Evolutionary conservation across 331 rosid species (phyloP).

Genomic region (Quercus lobata): DNA sequence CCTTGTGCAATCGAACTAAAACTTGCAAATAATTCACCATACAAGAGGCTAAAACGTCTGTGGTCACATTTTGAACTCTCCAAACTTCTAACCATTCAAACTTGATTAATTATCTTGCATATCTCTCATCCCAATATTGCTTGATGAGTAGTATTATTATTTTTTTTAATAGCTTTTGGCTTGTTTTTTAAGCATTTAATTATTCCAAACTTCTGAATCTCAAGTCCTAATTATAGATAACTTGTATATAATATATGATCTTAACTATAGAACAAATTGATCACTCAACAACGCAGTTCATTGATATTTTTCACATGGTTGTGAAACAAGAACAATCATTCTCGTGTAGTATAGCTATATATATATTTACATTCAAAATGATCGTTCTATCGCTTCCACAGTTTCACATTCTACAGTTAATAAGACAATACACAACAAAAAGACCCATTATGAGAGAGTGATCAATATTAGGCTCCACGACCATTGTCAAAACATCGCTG

Average conservation of each 20-base stretch:
- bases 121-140: too few species aligned
- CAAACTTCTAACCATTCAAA: neutral
- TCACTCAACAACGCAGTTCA: too few species aligned
- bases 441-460: slow-evolving; percentile 60
- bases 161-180: too few species aligned
- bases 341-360: neutral
- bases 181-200: too few species aligned
- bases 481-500: slow-evolving; percentile 65
- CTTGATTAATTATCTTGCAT: neutral
- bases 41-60: neutral
- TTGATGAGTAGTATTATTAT: too few species aligned
- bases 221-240: too few species aligned
- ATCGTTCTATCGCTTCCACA: neutral
- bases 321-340: neutral
- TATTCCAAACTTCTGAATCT: too few species aligned
- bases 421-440: slow-evolving; percentile 57
- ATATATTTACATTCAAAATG: neutral
- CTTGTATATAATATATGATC: too few species aligned
- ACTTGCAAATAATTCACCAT: neutral
- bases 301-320: neutral
- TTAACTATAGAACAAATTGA: too few species aligned
- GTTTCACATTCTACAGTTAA: slow-evolving; percentile 43
- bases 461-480: slow-evolving; percentile 60
- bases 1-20: neutral
- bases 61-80: neutral